Evolutionary conservation across 371 early-diverging fungal genomes (phyloP).

Genomic region (Coemansia sp.): DNA sequence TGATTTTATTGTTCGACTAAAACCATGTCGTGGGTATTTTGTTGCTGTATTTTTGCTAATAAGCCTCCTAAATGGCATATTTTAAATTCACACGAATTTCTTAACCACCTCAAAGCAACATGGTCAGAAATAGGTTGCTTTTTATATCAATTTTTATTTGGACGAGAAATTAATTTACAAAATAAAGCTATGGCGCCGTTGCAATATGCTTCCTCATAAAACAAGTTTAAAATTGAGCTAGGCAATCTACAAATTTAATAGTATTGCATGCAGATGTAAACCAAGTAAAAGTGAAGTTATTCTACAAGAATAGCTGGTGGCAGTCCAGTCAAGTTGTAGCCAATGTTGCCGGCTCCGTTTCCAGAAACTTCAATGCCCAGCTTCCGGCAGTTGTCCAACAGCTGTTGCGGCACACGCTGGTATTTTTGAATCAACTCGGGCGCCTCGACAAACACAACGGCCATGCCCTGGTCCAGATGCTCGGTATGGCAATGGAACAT

Average conservation of each 20-base stretch:
- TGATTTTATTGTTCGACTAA: too few relatives aligned
- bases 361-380: conserved; percentile 46
- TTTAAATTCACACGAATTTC: too few relatives aligned
- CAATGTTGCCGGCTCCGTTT: conserved; percentile 1
- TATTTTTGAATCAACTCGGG: conserved; percentile 58
- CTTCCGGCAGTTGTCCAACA: conserved; percentile 55
- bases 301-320: not conserved
- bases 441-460: conserved; percentile 64
- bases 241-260: not conserved
- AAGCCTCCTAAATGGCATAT: too few relatives aligned
- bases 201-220: too few relatives aligned
- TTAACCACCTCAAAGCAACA: too few relatives aligned
- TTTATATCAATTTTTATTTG: too few relatives aligned
- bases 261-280: not conserved
- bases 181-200: too few relatives aligned
- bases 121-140: too few relatives aligned
- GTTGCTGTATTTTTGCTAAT: too few relatives aligned
- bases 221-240: too few relatives aligned
- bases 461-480: conserved; percentile 70
- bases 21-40: too few relatives aligned
- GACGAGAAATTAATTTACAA: too few relatives aligned
- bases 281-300: not conserved
- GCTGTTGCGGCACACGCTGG: conserved; percentile 51
- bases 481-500: conserved; percentile 81
- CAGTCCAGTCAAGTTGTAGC: not conserved